Evolutionary conservation across 2,329 filamentous ascomycete genomes (phyloP).

Genomic region (Emmonsiellopsis sp.): DNA sequence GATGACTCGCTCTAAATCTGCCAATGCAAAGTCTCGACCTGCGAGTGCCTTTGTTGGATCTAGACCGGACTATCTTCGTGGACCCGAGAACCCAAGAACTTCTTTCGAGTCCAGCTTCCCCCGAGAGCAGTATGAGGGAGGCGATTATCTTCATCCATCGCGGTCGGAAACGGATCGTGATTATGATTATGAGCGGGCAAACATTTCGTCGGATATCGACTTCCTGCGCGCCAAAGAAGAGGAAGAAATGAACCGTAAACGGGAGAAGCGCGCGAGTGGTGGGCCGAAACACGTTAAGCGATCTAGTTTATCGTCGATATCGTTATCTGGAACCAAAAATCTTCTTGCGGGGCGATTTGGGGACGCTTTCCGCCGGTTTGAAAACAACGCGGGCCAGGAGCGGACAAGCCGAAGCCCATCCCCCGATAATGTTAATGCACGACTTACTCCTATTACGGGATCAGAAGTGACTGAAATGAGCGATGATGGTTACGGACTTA

Average conservation of each 20-base stretch:
- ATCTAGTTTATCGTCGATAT: constrained; percentile 59
- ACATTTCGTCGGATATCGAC: constrained; percentile 71
- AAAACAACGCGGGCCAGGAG: constrained; percentile 42
- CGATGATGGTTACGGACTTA: constrained; percentile 58
- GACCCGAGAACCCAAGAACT: constrained; percentile 54
- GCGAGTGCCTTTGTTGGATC: constrained; percentile 76
- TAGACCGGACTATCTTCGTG: constrained; percentile 72
- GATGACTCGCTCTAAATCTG: constrained; percentile 52
- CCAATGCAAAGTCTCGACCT: constrained; percentile 61
- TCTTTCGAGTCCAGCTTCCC: constrained; percentile 24
- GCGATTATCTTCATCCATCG: constrained; percentile 24
- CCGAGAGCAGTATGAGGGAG: constrained; percentile 27
- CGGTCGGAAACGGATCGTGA: constrained; percentile 27
- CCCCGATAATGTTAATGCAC: constrained; percentile 34
- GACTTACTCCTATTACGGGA: constrained; percentile 62
- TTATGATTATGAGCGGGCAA: constrained; percentile 33
- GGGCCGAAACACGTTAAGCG: constrained; percentile 59
- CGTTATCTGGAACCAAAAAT: constrained; percentile 66
- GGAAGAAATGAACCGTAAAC: constrained; percentile 50
- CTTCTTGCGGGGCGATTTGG: constrained; percentile 84
- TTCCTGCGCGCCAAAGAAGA: constrained; percentile 70
- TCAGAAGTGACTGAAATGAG: constrained; percentile 63
- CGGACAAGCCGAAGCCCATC: constrained; percentile 33
- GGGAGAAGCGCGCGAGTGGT: constrained; percentile 47
- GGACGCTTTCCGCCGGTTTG: constrained; percentile 88